Percentiles rank a stretch among this genome's conserved stretches.
Evolutionary conservation across 352 stramenopile species (phyloP).

Genomic region (Phytophthora uliginosa): DNA sequence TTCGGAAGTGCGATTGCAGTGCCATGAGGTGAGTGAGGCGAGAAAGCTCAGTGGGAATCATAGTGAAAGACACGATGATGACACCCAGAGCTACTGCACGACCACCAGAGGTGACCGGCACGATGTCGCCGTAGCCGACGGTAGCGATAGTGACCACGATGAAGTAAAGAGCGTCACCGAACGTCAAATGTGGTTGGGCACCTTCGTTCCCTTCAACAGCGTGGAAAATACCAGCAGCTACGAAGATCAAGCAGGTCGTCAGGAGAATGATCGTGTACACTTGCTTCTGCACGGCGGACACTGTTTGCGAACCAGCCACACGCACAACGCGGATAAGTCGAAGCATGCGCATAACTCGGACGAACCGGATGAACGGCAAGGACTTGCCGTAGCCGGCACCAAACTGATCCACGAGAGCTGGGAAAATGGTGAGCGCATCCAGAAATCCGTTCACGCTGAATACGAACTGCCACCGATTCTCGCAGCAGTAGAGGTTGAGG

Average conservation of each 20-base stretch:
- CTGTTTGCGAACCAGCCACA: slow-evolving; percentile 49
- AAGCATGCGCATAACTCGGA: slow-evolving; percentile 68
- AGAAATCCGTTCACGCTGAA: slow-evolving; percentile 68
- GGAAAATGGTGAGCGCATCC: slow-evolving; percentile 71
- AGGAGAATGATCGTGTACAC: slow-evolving; percentile 74
- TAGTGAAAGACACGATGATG: slow-evolving; percentile 68
- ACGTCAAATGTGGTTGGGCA: slow-evolving; percentile 45
- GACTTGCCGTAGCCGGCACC: slow-evolving; percentile 26
- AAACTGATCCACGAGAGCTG: slow-evolving; percentile 53
- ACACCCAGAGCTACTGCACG: slow-evolving; percentile 56
- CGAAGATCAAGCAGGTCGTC: slow-evolving; percentile 74
- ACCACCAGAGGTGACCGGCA: slow-evolving; percentile 49
- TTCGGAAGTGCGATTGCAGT: slow-evolving; percentile 76
- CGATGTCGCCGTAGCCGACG: slow-evolving; percentile 67
- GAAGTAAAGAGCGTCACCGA: slow-evolving; percentile 71
- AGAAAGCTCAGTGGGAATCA: slow-evolving; percentile 66
- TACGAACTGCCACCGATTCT: slow-evolving; percentile 60
- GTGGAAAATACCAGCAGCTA: slow-evolving; percentile 69
- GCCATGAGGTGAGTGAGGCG: slow-evolving; percentile 64
- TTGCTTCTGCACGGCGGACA: slow-evolving; percentile 74
- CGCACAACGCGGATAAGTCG: slow-evolving; percentile 63
- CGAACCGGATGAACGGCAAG: slow-evolving; percentile 71
- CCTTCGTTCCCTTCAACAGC: slow-evolving; percentile 50
- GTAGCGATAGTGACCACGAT: slow-evolving; percentile 68
- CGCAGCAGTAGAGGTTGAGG: slow-evolving; percentile 73